Conservation (phyloP, 805 yeast genomes). For the Monosporozyma yasuniensis region DNA sequence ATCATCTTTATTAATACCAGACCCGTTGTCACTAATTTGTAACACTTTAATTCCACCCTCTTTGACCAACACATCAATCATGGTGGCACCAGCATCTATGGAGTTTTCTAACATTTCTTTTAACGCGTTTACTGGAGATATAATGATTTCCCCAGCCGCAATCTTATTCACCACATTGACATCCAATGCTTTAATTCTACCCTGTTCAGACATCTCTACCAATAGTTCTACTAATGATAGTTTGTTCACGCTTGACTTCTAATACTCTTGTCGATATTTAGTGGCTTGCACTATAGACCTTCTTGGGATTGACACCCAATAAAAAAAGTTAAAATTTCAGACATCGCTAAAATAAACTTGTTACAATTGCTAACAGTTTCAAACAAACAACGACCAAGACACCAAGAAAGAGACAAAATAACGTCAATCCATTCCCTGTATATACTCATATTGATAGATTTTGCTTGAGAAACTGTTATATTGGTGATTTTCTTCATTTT, state of each 20-base stretch:
- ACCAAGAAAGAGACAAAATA: background rate
- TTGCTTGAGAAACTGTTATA: background rate
- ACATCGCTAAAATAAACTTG: background rate
- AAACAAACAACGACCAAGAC: background rate
- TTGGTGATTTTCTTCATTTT: background rate
- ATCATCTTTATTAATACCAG: slow-evolving; percentile 69
- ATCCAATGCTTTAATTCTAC: slow-evolving; percentile 41
- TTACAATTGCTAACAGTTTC: background rate
- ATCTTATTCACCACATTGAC: slow-evolving; percentile 73
- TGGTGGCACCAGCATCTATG: slow-evolving; percentile 72
- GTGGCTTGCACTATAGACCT: background rate
- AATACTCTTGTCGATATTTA: background rate
- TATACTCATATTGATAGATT: background rate
- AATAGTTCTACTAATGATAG: background rate
- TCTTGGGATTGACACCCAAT: background rate
- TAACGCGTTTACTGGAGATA: slow-evolving; percentile 88
- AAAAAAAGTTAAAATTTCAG: background rate
- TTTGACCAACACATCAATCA: slow-evolving; percentile 70
- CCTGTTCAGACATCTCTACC: background rate
- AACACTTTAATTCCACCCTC: slow-evolving; percentile 87
- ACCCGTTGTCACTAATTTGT: slow-evolving; percentile 85
- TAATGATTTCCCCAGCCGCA: slow-evolving; percentile 95
- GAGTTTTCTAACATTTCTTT: slow-evolving; percentile 90
- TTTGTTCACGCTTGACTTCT: background rate
- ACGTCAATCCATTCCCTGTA: background rate